Conservation (phyloP, 2,329 filamentous ascomycete species). For the Amauroascus verrucosus region DNA sequence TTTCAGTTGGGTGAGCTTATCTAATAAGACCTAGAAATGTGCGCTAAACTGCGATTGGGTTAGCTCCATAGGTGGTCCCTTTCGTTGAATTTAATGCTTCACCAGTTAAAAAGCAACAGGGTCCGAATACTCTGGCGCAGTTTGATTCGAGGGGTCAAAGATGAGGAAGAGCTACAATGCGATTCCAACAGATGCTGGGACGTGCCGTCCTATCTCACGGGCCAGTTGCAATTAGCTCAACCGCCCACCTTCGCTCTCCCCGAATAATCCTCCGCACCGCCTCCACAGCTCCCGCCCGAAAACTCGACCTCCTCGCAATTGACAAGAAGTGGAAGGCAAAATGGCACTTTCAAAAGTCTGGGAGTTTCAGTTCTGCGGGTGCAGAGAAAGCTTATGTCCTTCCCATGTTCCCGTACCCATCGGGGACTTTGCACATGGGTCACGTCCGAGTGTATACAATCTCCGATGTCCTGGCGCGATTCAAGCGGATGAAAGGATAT, state of each 20-base stretch:
- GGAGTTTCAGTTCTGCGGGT: slow-evolving; percentile 2
- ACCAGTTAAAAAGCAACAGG: background rate
- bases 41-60: background rate
- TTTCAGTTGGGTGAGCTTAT: no score
- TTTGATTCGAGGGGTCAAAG: background rate
- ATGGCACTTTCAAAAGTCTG: slow-evolving; percentile 26
- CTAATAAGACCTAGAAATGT: background rate
- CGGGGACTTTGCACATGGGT: slow-evolving; percentile 73
- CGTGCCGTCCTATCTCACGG: background rate
- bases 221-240: background rate
- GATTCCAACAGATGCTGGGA: slow-evolving; percentile 2
- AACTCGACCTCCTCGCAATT: slow-evolving; percentile 38
- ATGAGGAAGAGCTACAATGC: slow-evolving; percentile 8
- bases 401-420: slow-evolving; percentile 91
- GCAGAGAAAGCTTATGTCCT: slow-evolving; percentile 55
- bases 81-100: background rate
- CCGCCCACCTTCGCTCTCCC: background rate
- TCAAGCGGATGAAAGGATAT: slow-evolving; percentile 61
- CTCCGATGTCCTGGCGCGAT: slow-evolving; percentile 72
- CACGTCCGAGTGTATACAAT: slow-evolving; percentile 86
- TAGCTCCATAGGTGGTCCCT: background rate
- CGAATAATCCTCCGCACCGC: slow-evolving; percentile 16
- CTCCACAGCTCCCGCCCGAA: slow-evolving; percentile 19
- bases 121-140: background rate
- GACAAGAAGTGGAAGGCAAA: slow-evolving; percentile 47